Conservation (phyloP, 176 grass and related monocot genomes). For the Raddia guianensis region DNA sequence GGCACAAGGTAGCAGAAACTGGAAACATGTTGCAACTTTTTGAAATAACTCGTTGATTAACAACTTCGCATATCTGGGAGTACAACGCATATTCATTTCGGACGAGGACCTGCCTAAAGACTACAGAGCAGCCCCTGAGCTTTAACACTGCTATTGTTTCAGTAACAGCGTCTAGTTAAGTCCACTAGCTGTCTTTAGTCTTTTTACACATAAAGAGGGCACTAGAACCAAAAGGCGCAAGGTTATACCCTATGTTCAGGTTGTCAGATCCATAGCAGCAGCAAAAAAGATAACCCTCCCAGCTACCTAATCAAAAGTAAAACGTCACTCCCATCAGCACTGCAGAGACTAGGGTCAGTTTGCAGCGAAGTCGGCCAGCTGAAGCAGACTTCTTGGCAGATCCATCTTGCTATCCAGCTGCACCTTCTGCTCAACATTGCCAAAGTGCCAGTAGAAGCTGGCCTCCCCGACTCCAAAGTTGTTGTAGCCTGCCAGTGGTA, state of each 20-base stretch:
- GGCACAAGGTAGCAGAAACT: neutral
- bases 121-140: slow-evolving; percentile 12
- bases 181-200: slow-evolving; percentile 19
- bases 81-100: slow-evolving; percentile 15
- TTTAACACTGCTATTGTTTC: neutral
- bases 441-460: slow-evolving; percentile 43
- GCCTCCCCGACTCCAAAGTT: slow-evolving; percentile 32
- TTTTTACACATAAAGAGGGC: slow-evolving; percentile 32
- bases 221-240: slow-evolving; percentile 29
- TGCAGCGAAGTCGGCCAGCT: slow-evolving; percentile 40
- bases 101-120: neutral
- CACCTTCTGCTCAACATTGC: slow-evolving; percentile 50
- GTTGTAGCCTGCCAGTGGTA: slow-evolving; percentile 40
- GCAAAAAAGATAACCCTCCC: slow-evolving; percentile 42
- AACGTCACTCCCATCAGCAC: neutral
- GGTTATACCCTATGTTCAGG: slow-evolving; percentile 48
- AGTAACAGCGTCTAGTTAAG: slow-evolving; percentile 33
- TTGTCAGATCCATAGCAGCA: slow-evolving; percentile 30
- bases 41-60: slow-evolving; percentile 28
- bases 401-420: slow-evolving; percentile 46
- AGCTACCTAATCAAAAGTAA: slow-evolving; percentile 36
- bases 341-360: slow-evolving; percentile 20
- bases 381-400: slow-evolving; percentile 45
- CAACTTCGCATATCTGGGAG: slow-evolving; percentile 11
- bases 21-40: neutral